Base-by-base conservation (phyloP, 176 grass and related monocot genomes). In the Guadua angustifolia region DNA sequence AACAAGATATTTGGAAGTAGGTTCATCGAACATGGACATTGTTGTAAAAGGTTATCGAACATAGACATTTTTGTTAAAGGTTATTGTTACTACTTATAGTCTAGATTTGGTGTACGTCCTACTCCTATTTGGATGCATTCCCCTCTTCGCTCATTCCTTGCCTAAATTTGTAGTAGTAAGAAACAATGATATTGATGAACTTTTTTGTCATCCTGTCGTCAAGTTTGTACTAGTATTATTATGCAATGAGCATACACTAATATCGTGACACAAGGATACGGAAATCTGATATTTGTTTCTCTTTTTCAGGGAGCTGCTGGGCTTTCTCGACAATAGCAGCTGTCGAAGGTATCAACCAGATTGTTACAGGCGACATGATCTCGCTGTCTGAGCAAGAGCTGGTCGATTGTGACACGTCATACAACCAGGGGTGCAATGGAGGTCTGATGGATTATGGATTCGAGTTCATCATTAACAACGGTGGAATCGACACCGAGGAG, bases 361-460 rank as follows among this genome's bases (percentile, higher is more conserved):
- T 96, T 58, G 94, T 91, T 25, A 96, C 94, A 0, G 89, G 94
- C 1, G 81, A 96, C 46, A 0, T 91, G 81, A 96, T 91, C 65
- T 82, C 91, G 10, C 42, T 96, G 29, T 96, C 94, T 12, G 94
- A 96, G 81, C 94, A 96, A 85, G 94, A 96, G 86, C 86, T 96
- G 12, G 94, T 96, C 3, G 94, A 96, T 80, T 96, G 94, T 21
- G 94, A 96, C 79, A 96, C 91, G 53, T 93, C 72, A 49, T 96
- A 96, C 69, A 96, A 96, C 43, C 25, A 96, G 64, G 94, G 94
- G 12, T 96, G 94, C 89, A 93, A 96, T 83, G 94, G 94, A 50
- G 94, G 94, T 47, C 88, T 96, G 29, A 96, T 96, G 94, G 94
- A 96, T 74, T 96, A 96, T 19, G 94, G 89, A 5, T 96, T 93